Evolutionary conservation across 208 protist genomes (phyloP), one percentile per base, ranked within the genome.

Genomic region (Leishmania turanica): DNA sequence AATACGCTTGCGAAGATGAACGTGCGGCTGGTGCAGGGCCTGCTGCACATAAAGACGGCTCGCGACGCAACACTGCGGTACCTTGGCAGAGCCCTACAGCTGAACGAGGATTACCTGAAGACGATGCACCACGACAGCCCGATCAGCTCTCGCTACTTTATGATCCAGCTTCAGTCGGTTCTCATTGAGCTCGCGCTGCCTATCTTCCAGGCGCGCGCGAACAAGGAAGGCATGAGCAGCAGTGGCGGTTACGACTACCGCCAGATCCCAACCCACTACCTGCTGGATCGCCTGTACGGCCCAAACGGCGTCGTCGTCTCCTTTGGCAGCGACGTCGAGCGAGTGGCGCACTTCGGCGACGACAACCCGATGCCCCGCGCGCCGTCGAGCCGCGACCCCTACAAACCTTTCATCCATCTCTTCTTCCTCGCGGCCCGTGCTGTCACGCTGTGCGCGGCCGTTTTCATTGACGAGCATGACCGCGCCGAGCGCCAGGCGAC

Each of bases 51-150:
- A 17, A 96, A 94, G 77, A 71, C 77, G 40, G 93, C 88, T 11
- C 92, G 94, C 42, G 86, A 94, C 62, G 85, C 91, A 40, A 94
- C 92, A 62, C 79, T 97, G 64, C 85, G 82, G 24, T 95, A 85
- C 88, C 81, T 97, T 65, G 91, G 90, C 58, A 47, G 78, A 17
- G 92, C 91, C 17, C 87, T 97, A n/a, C 80, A 83, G 3, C 88
- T 96, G 15, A 97, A 97, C 80, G 89, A 88, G 74, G 89, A 89
- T 40, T 95, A 96, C 78, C 87, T 86, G 7, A 97, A 96, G 84
- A 97, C 92, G 37, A 89, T 95, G 81, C 90, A 95, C 76, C 84
- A 93, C 47, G 78, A 93, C 86, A 76, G 88, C 37, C 91, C 88
- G 0, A 83, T 97, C 68, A 94, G 91, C 79, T 95, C 91, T 62